Evolutionary conservation across 2,329 filamentous ascomycete species (phyloP).

Genomic region (Dendryphion nanum): DNA sequence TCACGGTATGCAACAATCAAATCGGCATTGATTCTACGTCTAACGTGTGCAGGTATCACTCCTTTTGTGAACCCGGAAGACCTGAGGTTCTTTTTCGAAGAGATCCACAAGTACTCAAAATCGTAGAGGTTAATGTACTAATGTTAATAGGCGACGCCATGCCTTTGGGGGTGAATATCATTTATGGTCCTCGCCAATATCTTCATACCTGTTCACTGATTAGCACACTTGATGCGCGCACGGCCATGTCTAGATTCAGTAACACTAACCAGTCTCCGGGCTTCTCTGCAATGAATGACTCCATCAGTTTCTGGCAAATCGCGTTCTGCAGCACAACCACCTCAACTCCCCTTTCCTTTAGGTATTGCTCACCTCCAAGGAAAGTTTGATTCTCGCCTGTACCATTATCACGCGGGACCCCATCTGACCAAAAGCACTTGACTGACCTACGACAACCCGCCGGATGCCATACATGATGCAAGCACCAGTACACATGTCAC

Average conservation of each 20-base stretch:
- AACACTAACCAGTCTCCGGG: conserved; percentile 65
- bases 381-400: conserved; percentile 68
- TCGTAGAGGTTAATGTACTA: too few relatives aligned
- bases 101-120: conserved; percentile 63
- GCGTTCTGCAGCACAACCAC: conserved; percentile 67
- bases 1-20: conserved; percentile 68
- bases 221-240: too few relatives aligned
- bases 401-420: background rate
- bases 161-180: conserved; percentile 1
- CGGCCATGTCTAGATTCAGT: background rate
- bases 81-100: conserved; percentile 89
- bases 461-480: conserved; percentile 73
- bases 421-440: background rate
- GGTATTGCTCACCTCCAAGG: conserved; percentile 69
- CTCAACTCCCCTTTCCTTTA: conserved; percentile 67
- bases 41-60: conserved; percentile 67
- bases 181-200: conserved; percentile 32
- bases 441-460: conserved; percentile 66
- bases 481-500: conserved; percentile 79
- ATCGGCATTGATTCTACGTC: background rate
- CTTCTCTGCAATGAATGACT: conserved; percentile 68
- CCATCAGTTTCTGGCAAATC: conserved; percentile 68
- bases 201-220: conserved; percentile 23
- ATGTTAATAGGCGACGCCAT: background rate
- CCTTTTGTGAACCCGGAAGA: conserved; percentile 93